Evolutionary conservation across 495 filamentous ascomycete genomes (phyloP).

Genomic region (Friedmanniomyces endolithicus): DNA sequence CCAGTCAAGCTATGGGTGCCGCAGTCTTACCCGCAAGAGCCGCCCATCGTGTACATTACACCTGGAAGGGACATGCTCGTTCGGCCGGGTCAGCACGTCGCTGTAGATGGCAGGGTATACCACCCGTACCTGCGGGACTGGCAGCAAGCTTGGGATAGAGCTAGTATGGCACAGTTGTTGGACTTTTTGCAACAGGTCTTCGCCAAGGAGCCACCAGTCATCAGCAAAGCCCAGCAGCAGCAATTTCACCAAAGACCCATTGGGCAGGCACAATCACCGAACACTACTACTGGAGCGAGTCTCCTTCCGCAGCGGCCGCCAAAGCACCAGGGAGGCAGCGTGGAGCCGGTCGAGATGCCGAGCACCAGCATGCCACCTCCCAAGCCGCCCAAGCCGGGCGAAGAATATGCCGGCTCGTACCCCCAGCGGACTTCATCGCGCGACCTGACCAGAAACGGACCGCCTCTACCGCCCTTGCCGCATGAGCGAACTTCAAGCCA

Average conservation of each 20-base stretch:
- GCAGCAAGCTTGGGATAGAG: constrained; percentile 84
- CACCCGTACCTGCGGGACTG: constrained; percentile 91
- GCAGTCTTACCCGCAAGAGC: constrained; percentile 73
- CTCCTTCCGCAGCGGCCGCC: constrained; percentile 30
- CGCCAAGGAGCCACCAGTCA: constrained; percentile 84
- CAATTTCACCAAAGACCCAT: constrained; percentile 16
- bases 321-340: constrained; percentile 23
- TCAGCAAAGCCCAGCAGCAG: constrained; percentile 51
- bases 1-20: constrained; percentile 94
- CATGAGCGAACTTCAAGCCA: constrained; percentile 15
- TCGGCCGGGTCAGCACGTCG: constrained; percentile 84
- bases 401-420: not conserved
- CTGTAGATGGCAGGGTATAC: constrained; percentile 85
- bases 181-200: constrained; percentile 78
- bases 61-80: constrained; percentile 83
- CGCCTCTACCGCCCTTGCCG: constrained; percentile 19
- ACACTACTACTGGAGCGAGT: constrained; percentile 22
- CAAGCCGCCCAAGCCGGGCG: constrained; percentile 29
- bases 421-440: constrained; percentile 7
- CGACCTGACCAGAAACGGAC: constrained; percentile 1
- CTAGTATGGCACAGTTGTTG: constrained; percentile 66
- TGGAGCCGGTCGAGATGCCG: not conserved
- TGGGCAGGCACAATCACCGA: constrained; percentile 29
- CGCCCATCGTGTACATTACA: constrained; percentile 77
- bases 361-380: constrained; percentile 18